These are phyloP conservation scores for Tremella yokohamensis DNA, from an alignment of 768 basidiomycete genomes.

Conservation along the genomic window DNA sequence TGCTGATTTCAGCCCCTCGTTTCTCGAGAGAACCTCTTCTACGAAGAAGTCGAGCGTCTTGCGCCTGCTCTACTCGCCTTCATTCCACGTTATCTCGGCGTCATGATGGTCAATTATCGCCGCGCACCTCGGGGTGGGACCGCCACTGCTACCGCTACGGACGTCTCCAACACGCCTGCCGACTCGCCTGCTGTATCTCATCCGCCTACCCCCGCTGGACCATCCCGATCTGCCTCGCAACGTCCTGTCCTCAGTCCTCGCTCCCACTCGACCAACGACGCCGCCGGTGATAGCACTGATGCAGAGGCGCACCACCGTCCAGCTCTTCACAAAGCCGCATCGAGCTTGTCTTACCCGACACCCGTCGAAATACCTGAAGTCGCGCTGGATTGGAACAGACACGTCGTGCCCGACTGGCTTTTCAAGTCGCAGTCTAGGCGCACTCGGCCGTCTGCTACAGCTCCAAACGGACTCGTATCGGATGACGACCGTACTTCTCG, in stretches of 20 bases:
- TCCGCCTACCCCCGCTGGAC: conserved; percentile 27
- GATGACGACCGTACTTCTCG: conserved; percentile 18
- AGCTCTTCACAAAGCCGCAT: conserved; percentile 13
- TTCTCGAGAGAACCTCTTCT: conserved; percentile 94
- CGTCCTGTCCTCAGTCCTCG: background rate
- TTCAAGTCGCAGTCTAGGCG: conserved; percentile 52
- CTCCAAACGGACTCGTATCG: background rate
- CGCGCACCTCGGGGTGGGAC: conserved; percentile 20
- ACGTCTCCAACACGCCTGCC: background rate
- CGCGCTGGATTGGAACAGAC: conserved; percentile 82
- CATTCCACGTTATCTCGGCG: conserved; percentile 96
- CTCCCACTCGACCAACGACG: background rate
- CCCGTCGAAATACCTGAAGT: conserved; percentile 93
- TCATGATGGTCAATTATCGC: conserved; percentile 96
- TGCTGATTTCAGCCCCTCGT: conserved; percentile 71
- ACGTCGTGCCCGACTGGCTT: conserved; percentile 94
- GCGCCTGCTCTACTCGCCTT: conserved; percentile 87
- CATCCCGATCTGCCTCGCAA: background rate
- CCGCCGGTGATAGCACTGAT: no score
- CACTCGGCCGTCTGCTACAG: conserved; percentile 1
- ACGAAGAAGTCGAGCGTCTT: conserved; percentile 91
- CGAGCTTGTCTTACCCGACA: conserved; percentile 43
- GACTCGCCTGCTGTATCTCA: conserved; percentile 20
- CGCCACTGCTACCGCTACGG: conserved; percentile 16
- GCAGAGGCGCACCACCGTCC: conserved; percentile 10